Percentiles rank a stretch among this genome's conserved stretches.
phyloP scores from a whole-genome alignment of 495 filamentous ascomycete genomes.

The Talaromyces proteolyticus region DNA sequence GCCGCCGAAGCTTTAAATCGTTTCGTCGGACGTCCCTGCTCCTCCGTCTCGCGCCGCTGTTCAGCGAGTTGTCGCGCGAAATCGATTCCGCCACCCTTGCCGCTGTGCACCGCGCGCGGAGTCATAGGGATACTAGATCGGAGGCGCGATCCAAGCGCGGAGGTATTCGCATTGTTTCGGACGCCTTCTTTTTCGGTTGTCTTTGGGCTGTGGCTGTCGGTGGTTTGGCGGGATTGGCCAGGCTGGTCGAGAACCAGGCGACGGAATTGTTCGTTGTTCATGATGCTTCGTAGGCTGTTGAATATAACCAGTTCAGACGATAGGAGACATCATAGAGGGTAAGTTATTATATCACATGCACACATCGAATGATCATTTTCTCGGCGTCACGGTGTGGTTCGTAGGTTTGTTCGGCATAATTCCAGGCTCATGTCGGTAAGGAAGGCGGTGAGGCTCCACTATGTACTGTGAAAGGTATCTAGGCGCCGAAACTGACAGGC shows the following conservation, averaged over 20 bases:
- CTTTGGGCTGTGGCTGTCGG: slow-evolving; percentile 24
- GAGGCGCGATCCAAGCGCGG: slow-evolving; percentile 47
- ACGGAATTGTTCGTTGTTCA: slow-evolving; percentile 98
- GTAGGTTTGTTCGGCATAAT: too few relatives aligned
- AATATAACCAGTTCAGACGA: too few relatives aligned
- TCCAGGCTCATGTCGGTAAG: too few relatives aligned
- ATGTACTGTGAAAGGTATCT: too few relatives aligned
- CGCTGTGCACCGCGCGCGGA: slow-evolving; percentile 58
- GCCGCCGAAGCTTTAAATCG: slow-evolving; percentile 73
- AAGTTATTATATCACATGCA: too few relatives aligned
- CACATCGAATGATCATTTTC: too few relatives aligned
- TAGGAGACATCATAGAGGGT: too few relatives aligned
- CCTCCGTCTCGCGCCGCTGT: slow-evolving; percentile 46
- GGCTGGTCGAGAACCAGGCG: slow-evolving; percentile 62
- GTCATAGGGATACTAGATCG: slow-evolving; percentile 83
- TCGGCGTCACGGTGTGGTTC: too few relatives aligned
- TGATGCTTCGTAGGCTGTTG: slow-evolving; percentile 23
- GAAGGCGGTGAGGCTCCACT: too few relatives aligned
- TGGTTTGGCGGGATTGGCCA: slow-evolving; percentile 22
- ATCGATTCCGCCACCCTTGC: slow-evolving; percentile 61
- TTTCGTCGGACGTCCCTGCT: slow-evolving; percentile 43
- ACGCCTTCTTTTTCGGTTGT: slow-evolving; percentile 32
- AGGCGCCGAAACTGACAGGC: too few relatives aligned
- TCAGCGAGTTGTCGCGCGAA: slow-evolving; percentile 86
- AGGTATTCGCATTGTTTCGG: slow-evolving; percentile 16